Evolutionary conservation across 2,329 filamentous ascomycete species (phyloP).

Genomic region (Colletotrichum coccodes): DNA sequence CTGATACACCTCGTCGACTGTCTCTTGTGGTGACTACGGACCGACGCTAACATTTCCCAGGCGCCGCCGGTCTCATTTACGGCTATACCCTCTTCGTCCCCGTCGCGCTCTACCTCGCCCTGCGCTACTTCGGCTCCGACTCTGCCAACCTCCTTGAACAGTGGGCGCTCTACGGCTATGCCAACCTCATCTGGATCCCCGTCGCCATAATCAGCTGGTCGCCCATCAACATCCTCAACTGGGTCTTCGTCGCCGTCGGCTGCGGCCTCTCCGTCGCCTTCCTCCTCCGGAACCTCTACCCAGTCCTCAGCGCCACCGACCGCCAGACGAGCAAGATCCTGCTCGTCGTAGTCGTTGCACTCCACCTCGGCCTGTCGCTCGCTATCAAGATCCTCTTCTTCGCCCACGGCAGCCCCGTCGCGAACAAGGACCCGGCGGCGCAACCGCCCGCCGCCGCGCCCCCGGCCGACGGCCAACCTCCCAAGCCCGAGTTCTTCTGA

Average conservation of each 20-base stretch:
- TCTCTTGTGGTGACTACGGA: not conserved
- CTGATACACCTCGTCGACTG: not conserved
- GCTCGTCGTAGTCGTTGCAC: conserved; percentile 81
- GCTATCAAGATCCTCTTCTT: conserved; percentile 99
- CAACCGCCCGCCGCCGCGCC: conserved; percentile 15
- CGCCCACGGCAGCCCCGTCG: conserved; percentile 74
- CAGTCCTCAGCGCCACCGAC: conserved; percentile 92
- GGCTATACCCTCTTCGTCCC: conserved; percentile 93
- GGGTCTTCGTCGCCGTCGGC: conserved; percentile 89
- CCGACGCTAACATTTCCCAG: conserved; percentile 47
- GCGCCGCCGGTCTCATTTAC: conserved; percentile 91
- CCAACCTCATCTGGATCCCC: conserved; percentile 96
- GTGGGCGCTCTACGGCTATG: conserved; percentile 95
- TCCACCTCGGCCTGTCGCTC: conserved; percentile 90
- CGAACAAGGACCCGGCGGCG: conserved; percentile 20
- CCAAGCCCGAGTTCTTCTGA: conserved; percentile 23
- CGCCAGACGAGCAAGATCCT: conserved; percentile 90
- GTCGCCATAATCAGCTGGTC: conserved; percentile 94
- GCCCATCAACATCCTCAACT: conserved; percentile 87
- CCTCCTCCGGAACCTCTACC: conserved; percentile 86
- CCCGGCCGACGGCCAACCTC: conserved; percentile 25
- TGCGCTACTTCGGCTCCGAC: conserved; percentile 96
- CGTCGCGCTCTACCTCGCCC: conserved; percentile 83
- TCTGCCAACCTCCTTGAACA: conserved; percentile 94
- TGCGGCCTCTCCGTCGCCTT: conserved; percentile 87